Evolutionary conservation across 352 stramenopile species (phyloP), one percentile per base, ranked within the genome.

Genomic region (Phytophthora fragariaefolia): DNA sequence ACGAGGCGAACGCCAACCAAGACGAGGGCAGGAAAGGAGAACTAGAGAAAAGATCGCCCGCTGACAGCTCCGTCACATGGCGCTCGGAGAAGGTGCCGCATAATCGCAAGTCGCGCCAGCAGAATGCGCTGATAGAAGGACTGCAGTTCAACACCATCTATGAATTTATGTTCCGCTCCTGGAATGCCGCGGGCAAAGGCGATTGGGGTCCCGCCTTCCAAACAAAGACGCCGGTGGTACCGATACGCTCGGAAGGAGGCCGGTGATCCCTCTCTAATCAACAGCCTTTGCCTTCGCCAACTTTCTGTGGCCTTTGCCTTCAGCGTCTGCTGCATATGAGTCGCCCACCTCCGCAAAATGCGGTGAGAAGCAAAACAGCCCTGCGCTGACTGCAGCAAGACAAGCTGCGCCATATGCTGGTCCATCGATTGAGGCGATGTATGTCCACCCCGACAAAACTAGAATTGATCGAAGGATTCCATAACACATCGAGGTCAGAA

Each of bases 401-500:
- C 86, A 61, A 8, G 83, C 84, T 0, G 86, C 84, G 7, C 86
- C 84, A 48, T 87, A 84, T 7, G 86, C 82, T 38, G 86, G 86
- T 4, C 85, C 85, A 58, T 92, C 82, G 6, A 92, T 71, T 1
- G 85, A 91, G 24, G 83, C 32, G 42, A 90, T 56, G 61, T 94
- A 94, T 30, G 84, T 89, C 83, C 82, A 92, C 13, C 86, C 86
- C 20, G 86, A 94, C 30, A 94, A 62, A 65, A 94, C 86, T 94
- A 61, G 20, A 50, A 54, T 8, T 24, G 10, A n/a, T n/a, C n/a
- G n/a, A n/a, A 47, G 40, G 3, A 58, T 2, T 24, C 47, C 26
- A 59, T 3, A 52, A 52, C 13, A 42, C 34, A 38, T n/a, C n/a
- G n/a, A n/a, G n/a, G n/a, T n/a, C n/a, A n/a, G n/a, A n/a, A n/a